Percentiles rank a stretch among this genome's conserved stretches.
These are phyloP conservation scores for Pyricularia sp. DNA, from an alignment of 2,329 filamentous ascomycete genomes.

Conservation along the genomic window DNA sequence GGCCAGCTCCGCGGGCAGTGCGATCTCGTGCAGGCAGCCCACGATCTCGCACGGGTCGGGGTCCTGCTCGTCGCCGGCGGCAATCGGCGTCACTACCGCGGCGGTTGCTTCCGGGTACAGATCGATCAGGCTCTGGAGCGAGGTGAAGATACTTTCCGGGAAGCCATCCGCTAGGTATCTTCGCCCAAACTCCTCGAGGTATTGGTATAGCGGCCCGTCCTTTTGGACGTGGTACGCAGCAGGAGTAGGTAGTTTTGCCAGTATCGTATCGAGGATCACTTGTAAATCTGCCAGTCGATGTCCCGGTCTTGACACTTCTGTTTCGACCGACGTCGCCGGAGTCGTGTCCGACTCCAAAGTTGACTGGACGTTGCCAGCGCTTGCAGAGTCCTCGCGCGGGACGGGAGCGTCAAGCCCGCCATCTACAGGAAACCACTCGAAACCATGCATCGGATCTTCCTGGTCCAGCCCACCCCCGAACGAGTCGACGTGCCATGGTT, in stretches of 20 bases:
- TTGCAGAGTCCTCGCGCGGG: neutral
- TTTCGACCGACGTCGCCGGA: neutral
- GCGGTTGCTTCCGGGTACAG: conserved; percentile 20
- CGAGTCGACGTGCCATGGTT: neutral
- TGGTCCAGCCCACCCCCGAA: neutral
- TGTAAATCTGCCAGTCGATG: conserved; percentile 13
- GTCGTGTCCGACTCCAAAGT: neutral
- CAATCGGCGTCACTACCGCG: conserved; percentile 6
- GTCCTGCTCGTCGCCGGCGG: neutral
- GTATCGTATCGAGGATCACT: conserved; percentile 15
- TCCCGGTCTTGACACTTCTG: conserved; percentile 5
- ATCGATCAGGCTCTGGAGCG: conserved; percentile 20
- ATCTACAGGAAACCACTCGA: neutral
- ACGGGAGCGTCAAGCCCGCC: neutral
- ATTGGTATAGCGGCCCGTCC: conserved; percentile 9
- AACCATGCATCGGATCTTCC: neutral
- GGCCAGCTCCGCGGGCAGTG: conserved; percentile 9
- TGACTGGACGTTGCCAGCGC: neutral
- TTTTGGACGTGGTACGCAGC: conserved; percentile 14
- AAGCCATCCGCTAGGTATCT: neutral
- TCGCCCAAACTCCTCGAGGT: neutral
- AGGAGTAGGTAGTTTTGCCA: conserved; percentile 9
- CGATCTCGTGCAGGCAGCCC: conserved; percentile 20
- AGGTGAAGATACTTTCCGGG: conserved; percentile 12
- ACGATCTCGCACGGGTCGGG: conserved; percentile 15